These are phyloP conservation scores for Otatea glauca DNA, from an alignment of 176 grass and related monocot genomes.

Conservation along the genomic window DNA sequence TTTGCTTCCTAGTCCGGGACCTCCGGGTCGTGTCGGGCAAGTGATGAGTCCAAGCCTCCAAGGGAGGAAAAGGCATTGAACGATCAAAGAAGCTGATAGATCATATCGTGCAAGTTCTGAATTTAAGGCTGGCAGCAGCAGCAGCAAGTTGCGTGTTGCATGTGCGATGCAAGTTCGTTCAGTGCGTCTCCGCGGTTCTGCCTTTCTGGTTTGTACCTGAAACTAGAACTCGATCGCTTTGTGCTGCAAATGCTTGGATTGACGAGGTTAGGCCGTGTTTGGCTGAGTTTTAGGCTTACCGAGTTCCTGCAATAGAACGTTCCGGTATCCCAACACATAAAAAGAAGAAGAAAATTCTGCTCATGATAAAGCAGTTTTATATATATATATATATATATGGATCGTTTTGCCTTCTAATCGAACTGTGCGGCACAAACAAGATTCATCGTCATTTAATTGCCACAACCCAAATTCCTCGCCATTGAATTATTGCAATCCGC, in stretches of 20 bases:
- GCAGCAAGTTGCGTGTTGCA: background rate
- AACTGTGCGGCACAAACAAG: background rate
- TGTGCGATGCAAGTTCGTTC: background rate
- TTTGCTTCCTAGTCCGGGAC: background rate
- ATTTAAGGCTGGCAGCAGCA: background rate
- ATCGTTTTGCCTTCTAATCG: background rate
- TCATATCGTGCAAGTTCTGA: background rate
- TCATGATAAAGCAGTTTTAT: background rate
- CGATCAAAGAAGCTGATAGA: background rate
- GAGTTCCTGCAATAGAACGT: background rate
- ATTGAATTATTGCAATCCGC: no score
- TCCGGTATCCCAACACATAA: background rate
- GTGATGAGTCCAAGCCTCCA: background rate
- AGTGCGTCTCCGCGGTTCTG: background rate
- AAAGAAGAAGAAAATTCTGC: no score
- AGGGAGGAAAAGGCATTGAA: background rate
- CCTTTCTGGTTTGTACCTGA: background rate
- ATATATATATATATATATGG: no score
- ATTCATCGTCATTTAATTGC: no score
- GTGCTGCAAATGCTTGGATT: background rate
- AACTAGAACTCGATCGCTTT: background rate
- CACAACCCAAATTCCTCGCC: no score
- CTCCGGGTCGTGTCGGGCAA: background rate
- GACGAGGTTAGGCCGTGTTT: conserved; percentile 1
- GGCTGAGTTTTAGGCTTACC: conserved; percentile 2